These are phyloP conservation scores for Podila epigama DNA, from an alignment of 192 early-diverging fungal genomes.

Conservation along the genomic window DNA sequence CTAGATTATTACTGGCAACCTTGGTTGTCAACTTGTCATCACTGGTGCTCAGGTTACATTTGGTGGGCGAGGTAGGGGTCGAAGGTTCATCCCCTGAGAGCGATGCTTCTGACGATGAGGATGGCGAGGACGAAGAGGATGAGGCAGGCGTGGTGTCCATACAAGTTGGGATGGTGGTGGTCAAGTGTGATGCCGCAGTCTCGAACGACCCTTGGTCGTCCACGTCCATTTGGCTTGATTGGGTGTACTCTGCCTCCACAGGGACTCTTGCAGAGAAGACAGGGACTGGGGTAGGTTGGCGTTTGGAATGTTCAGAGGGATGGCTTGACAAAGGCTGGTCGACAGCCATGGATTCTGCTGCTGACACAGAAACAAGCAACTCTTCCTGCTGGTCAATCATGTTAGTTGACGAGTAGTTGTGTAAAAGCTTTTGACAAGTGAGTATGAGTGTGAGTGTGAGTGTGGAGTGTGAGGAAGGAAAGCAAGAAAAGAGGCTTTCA, in stretches of 20 bases:
- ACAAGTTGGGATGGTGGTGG: no score
- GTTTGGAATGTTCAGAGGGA: neutral
- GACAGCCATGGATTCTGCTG: neutral
- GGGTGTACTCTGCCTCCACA: neutral
- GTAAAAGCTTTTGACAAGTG: neutral
- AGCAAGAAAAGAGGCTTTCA: no score
- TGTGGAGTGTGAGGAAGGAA: no score
- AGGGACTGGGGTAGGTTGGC: neutral
- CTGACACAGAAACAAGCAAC: neutral
- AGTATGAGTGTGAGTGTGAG: no score
- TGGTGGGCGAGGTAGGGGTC: neutral
- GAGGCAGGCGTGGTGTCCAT: neutral
- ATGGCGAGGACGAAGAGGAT: neutral
- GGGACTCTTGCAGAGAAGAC: neutral
- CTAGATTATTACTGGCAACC: neutral
- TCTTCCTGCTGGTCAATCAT: no score
- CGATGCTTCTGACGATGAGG: conserved; percentile 4
- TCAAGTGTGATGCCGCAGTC: neutral
- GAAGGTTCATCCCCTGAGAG: neutral
- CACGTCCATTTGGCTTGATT: neutral
- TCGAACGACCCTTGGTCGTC: neutral
- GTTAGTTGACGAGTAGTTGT: neutral
- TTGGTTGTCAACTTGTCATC: neutral
- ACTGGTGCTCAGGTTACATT: neutral
- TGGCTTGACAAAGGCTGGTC: neutral